Base-by-base conservation (phyloP, 83 land plant species). In the Isoetes engelmannii region DNA sequence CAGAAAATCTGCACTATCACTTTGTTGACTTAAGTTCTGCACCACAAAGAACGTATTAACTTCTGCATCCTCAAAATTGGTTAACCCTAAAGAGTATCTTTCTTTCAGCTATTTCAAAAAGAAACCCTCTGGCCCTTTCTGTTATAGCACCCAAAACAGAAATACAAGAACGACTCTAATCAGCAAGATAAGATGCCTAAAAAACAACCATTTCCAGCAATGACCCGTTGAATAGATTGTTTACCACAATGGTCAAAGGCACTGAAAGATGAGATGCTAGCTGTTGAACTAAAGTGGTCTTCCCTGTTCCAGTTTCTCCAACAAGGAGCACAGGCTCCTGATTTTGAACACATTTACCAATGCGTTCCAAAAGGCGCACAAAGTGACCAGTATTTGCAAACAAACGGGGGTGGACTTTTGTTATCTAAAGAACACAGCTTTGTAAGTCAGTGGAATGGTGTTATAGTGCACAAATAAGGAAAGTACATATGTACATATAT, bases 291-390 rank as follows among this genome's bases (percentile, higher is more conserved):
- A 95, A 86, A 5, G 94, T 95, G 19, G 99, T 95, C 70, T 95
- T 95, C 48, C 99, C 99, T 4, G 99, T 95, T 45, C 99, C 99
- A 64, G 99, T 95, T 72, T 95, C 99, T 72, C 99, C 99, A 61
- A 95, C 99, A 50, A 95, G 80, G 42, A 95, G 89, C 57, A 89
- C 87, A 48, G 99, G 97, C 71, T 95, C 99, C 67, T 92, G 82
- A 51, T 79, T 84, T 79, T 85, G 84, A 49, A 89, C 86, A 74
- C 92, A 89, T 65, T 77, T 69, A 54, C 94, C 87, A 71, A 95
- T 76, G 17, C 77, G 84, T 69, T 95, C 99, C 65, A 91, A 76
- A 48, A 64, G 41, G 48, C 83, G 84, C 59, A 92, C 51, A 41
- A 94, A 77, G 82, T 83, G 85, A 17, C 85, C 85, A 17, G 89